phyloP scores from a whole-genome alignment of 148 eudicot species.

The Rhododendron kiyosumense region DNA sequence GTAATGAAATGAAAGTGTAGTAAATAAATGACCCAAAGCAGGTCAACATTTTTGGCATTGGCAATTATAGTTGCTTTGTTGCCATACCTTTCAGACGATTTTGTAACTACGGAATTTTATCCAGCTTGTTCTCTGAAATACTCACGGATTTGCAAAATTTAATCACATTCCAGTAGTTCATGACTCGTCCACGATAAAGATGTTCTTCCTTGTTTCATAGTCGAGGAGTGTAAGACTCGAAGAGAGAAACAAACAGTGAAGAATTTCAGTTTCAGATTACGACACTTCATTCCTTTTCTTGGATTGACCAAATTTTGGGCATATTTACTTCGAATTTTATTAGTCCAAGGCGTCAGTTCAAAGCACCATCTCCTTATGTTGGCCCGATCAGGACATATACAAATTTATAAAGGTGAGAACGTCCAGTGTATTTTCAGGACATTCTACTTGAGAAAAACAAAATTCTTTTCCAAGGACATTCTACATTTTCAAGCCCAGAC shows the following conservation, averaged over 20 bases:
- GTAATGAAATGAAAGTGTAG: neutral
- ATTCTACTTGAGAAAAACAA: neutral
- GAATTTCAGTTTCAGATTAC: neutral
- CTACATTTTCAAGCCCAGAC: neutral
- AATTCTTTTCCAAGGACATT: neutral
- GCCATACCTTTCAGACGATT: neutral
- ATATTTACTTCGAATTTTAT: neutral
- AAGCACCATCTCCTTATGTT: neutral
- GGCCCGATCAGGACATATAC: neutral
- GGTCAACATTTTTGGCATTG: neutral
- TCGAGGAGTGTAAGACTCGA: neutral
- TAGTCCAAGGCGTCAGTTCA: neutral
- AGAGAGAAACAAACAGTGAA: neutral
- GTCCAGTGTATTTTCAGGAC: neutral
- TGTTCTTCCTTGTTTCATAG: neutral
- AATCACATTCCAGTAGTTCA: neutral
- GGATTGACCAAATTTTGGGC: neutral
- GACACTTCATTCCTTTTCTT: neutral
- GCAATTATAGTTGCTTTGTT: neutral
- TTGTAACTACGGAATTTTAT: neutral
- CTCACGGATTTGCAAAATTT: neutral
- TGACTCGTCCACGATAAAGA: neutral
- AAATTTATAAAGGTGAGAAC: neutral
- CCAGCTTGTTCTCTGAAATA: neutral
- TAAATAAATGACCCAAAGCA: neutral